phyloP scores from a whole-genome alignment of 331 rosid genomes.

The Malus hybrid region DNA sequence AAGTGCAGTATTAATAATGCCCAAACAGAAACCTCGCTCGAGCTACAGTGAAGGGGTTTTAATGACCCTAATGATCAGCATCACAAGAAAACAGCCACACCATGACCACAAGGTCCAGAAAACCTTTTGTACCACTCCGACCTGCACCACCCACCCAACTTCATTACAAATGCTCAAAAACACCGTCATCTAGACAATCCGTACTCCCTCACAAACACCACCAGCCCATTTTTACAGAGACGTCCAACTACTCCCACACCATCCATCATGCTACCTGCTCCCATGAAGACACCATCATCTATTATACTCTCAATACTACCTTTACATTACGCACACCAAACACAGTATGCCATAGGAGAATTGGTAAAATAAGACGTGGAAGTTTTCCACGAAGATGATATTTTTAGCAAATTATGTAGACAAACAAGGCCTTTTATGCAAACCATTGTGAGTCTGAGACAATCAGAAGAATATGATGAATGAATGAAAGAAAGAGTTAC shows the following conservation, averaged over 20 bases:
- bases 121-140: background rate
- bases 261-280: background rate
- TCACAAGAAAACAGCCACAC: background rate
- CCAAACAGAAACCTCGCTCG: background rate
- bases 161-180: background rate
- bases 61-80: background rate
- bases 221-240: background rate
- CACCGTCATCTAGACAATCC: background rate
- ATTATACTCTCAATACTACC: background rate
- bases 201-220: background rate
- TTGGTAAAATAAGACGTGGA: background rate
- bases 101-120: background rate
- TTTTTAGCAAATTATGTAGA: background rate
- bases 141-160: background rate
- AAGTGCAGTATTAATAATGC: background rate
- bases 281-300: background rate
- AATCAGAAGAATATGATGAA: background rate
- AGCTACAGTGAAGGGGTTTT: background rate
- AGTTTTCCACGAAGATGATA: background rate
- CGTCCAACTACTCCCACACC: background rate
- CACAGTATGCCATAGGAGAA: background rate
- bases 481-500: slow-evolving; percentile 21
- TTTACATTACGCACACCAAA: background rate
- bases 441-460: background rate
- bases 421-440: background rate